Evolutionary conservation across 1,284 basidiomycete species (phyloP), one percentile per base, ranked within the genome.

Genomic region (Ceratobasidium sp.): DNA sequence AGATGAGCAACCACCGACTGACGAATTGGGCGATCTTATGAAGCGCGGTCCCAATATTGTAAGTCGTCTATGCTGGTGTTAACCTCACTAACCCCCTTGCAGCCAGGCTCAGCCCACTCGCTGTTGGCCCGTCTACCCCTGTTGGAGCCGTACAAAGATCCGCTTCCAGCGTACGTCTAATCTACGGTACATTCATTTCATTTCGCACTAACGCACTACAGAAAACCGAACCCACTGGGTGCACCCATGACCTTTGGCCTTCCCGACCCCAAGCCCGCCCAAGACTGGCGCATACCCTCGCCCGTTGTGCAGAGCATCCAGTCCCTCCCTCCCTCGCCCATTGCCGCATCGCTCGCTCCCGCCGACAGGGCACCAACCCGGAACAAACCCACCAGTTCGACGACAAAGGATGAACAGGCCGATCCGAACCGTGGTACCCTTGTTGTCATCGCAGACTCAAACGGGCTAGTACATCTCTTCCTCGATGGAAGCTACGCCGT

Each of bases 401-500:
- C 64, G 2, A 83, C 72, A 42, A 66, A 66, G 36, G 60, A 66
- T 30, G 82, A 83, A 73, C 76, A 76, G 11, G 83, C 87, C 70
- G 82, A 84, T 69, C 80, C 82, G 62, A 88, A 87, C 73, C 71
- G 80, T 23, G 81, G 85, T 73, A 90, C 87, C 74, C 78, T 91
- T 59, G 79, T 91, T 21, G 80, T 82, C 30, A 81, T 85, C 46
- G 77, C 84, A 19, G 88, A 90, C 74, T 78, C 81, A 62, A 71
- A 76, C 23, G 88, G 90, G 5, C 75, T 76, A 70, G 75, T 90
- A 54, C 82, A 87, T 74, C 82, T 79, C 72, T 91, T 86, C 76
- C 79, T 94, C 56, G 91, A 95, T 74, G 93, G 93, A 25, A 85
- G 85, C 70, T 93, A 90, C 77, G 84, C 88, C 52, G 81, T 95